These are phyloP conservation scores for Seminavis robusta DNA, from an alignment of 108 stramenopile genomes.

Conservation along the genomic window DNA sequence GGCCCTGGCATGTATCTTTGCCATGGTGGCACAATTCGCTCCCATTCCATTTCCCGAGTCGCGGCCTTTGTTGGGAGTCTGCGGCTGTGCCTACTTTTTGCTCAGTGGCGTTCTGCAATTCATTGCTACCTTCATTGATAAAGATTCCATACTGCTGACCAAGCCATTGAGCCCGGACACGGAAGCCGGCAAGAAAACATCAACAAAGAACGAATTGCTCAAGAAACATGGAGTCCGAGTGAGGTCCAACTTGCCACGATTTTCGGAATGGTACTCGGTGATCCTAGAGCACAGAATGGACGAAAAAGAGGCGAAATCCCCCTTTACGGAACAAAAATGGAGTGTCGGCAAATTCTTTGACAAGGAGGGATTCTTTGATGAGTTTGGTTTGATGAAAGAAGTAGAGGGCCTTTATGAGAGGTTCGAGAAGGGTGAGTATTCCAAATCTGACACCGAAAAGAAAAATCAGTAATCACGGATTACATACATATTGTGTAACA, in stretches of 20 bases:
- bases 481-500: no score
- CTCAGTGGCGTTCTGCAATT: constrained; percentile 86
- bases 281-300: constrained; percentile 64
- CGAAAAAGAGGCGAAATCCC: constrained; percentile 22
- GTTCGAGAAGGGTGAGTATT: constrained; percentile 70
- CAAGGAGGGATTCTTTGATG: constrained; percentile 90
- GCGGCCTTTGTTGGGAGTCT: constrained; percentile 83
- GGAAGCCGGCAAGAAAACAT: constrained; percentile 24
- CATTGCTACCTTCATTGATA: constrained; percentile 91
- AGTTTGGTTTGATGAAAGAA: constrained; percentile 62
- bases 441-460: constrained; percentile 12
- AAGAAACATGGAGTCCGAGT: constrained; percentile 73
- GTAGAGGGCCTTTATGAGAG: constrained; percentile 57
- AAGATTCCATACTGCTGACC: constrained; percentile 88
- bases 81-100: constrained; percentile 90
- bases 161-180: constrained; percentile 35
- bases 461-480: no score
- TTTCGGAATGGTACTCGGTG: constrained; percentile 84
- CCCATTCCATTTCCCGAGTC: constrained; percentile 91
- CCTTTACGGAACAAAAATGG: constrained; percentile 73
- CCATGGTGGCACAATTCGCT: constrained; percentile 90
- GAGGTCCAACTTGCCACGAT: constrained; percentile 78
- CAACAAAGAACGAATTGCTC: constrained; percentile 48
- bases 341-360: constrained; percentile 90
- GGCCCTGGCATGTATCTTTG: constrained; percentile 89